Base-by-base conservation (phyloP, 208 protist genomes). In the Acanthamoeba healyi region DNA sequence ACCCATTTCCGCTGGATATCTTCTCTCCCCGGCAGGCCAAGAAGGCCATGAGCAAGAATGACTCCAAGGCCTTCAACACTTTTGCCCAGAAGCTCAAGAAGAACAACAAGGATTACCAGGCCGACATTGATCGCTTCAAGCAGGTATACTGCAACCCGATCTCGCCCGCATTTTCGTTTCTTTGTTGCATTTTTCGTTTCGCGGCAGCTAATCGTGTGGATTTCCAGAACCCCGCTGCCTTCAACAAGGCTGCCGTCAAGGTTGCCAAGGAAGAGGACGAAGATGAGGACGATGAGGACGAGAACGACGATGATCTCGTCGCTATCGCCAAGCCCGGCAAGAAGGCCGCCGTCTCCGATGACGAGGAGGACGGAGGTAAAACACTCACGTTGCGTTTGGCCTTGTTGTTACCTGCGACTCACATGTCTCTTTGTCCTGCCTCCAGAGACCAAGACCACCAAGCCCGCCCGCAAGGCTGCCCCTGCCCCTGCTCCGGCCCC, bases 41-140 rank as follows among this genome's bases (percentile, higher is more conserved):
- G 56, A 90, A 90, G 58, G 58, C 15, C 22, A 63, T 90, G 84
- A 90, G 58, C 84, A 70, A 44, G 56, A 63, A 72, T 34, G 40
- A 70, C 42, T n/a, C 84, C 54, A 63, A 51, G 42, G 84, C 84
- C 46, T 70, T 90, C 19, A 90, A 90, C 56, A 90, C 49, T 4
- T 90, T 90, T 17, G 34, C 49, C 2, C 84, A 90, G 54, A 72
- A 63, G 84, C 56, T 90, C 4, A 90, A 90, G 84, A 90, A 90
- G 42, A 40, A 90, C 84, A 90, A 90, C 84, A 90, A 90, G 58
- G 58, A 63, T 70, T 72, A 51, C 36, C 56, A 90, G 38, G 58
- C 49, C 29, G 84, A 90, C n/a, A 90, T 90, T 34, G 84, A 90
- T 36, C 49, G 84, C 56, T 90, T 44, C 32, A 63, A 70, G 40